Percentiles rank a stretch among this genome's conserved stretches.
phyloP scores from a whole-genome alignment of 768 basidiomycete genomes.

The Suillus luteus region DNA sequence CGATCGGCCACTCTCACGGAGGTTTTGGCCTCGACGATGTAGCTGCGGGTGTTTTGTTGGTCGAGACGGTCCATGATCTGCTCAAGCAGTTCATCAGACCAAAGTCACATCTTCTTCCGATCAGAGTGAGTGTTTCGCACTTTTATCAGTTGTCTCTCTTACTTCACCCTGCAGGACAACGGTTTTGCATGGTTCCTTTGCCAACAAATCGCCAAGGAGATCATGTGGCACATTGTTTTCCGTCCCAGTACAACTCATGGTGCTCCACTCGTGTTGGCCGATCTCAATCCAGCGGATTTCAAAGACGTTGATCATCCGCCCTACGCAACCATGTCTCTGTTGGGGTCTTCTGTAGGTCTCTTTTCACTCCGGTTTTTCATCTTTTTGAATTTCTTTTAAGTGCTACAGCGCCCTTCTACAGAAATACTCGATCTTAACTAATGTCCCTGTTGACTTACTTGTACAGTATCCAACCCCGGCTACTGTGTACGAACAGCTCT shows the following conservation, averaged over 20 bases:
- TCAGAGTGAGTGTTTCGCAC: background rate
- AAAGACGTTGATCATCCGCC: too few relatives aligned
- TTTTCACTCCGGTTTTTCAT: too few relatives aligned
- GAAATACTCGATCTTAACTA: too few relatives aligned
- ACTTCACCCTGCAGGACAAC: background rate
- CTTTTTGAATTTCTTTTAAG: too few relatives aligned
- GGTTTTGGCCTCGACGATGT: background rate
- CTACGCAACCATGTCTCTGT: too few relatives aligned
- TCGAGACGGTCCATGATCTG: background rate
- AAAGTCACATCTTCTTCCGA: background rate
- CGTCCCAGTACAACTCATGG: background rate
- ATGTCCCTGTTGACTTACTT: too few relatives aligned
- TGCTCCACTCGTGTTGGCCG: background rate
- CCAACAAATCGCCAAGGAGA: background rate
- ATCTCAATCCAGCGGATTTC: background rate
- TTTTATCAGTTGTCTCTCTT: background rate
- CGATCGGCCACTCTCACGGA: background rate
- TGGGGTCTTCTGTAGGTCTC: too few relatives aligned
- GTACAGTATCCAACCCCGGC: too few relatives aligned
- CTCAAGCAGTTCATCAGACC: background rate
- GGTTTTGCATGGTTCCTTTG: background rate
- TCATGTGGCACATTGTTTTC: background rate
- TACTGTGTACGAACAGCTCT: too few relatives aligned
- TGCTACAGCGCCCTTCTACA: too few relatives aligned
- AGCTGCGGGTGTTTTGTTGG: too few relatives aligned